Conservation (phyloP, 2,329 filamentous ascomycete genomes). For the Orbilia ellipsospora region DNA sequence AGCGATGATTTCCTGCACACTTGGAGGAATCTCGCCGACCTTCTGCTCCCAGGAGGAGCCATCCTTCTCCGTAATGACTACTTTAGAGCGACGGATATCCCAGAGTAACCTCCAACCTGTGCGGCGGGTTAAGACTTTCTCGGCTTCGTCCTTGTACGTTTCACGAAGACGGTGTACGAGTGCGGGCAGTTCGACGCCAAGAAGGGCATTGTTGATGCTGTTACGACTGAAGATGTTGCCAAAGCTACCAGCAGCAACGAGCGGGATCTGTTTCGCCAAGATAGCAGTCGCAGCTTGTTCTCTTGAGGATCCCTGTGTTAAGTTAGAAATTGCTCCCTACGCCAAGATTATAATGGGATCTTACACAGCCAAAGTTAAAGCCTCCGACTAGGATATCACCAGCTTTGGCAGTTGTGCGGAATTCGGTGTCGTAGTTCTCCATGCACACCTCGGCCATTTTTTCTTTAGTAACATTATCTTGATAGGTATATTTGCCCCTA, state of each 20-base stretch:
- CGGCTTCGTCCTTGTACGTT: conserved; percentile 66
- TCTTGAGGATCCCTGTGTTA: conserved; percentile 65
- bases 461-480: conserved; percentile 79
- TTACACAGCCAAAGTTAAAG: conserved; percentile 89
- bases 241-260: conserved; percentile 84
- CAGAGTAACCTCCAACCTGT: conserved; percentile 86
- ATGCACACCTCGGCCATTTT: conserved; percentile 91
- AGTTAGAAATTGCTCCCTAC: too few relatives aligned
- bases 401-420: conserved; percentile 71
- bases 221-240: conserved; percentile 82
- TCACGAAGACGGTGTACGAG: conserved; percentile 75
- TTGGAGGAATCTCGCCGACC: background rate
- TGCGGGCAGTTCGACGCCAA: conserved; percentile 76
- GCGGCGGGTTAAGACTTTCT: conserved; percentile 73
- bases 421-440: conserved; percentile 87
- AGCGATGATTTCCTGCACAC: background rate
- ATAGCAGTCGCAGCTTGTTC: conserved; percentile 92
- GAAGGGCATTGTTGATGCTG: conserved; percentile 81
- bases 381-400: conserved; percentile 86
- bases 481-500: conserved; percentile 85
- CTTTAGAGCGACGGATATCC: conserved; percentile 77
- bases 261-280: conserved; percentile 79
- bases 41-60: conserved; percentile 57
- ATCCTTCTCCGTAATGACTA: conserved; percentile 59
- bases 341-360: conserved; percentile 51